Base-by-base conservation (phyloP, 106 monocot genomes). In the Triglochin maritima region DNA sequence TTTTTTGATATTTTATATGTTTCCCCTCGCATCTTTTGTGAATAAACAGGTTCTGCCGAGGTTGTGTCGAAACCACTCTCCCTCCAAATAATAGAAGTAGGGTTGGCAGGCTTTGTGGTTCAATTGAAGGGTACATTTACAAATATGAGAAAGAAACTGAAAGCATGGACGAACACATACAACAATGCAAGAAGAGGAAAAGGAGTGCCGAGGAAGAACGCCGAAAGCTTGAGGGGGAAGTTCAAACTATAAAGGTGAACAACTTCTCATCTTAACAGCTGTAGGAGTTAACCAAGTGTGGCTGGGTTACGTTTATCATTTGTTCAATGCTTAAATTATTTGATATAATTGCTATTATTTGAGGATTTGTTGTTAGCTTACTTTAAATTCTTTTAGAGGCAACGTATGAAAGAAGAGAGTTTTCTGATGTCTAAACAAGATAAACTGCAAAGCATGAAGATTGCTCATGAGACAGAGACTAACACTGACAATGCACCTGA, bases 61-160 rank as follows among this genome's bases (percentile, higher is more conserved):
- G 86, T 56, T 80, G 80, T 7, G 96, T 98, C 41, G 83, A 98
- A 70, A 98, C 91, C 0, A 92, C 74, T 51, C 85, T 98, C 43
- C 87, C 90, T 72, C 96, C 96, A 70, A 72, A 82, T 66, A 83
- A 60, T 67, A 74, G 80, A 56, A 46, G 11, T 11, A 79, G 80
- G 49, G 63, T 74, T 70, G 88, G 88, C 17, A 85, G 91, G 15
- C 71, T 98, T 57, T 88, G 88, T 65, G 79, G 84, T 68, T 88
- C 96, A 16, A 58, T 98, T 64, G 88, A 84, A 50, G 90, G 84
- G 72, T 79, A 81, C 68, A 83, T 98, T 70, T 55, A 14, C 46
- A 52, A 61, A 54, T 73, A 72, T 62, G 74, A 84, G 60, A 77
- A 70, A 15, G 88, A 91, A 43, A 56, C 76, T 44, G 59, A 71